These are phyloP conservation scores for Pythium chondricola DNA, from an alignment of 352 stramenopile genomes.

Conservation along the genomic window DNA sequence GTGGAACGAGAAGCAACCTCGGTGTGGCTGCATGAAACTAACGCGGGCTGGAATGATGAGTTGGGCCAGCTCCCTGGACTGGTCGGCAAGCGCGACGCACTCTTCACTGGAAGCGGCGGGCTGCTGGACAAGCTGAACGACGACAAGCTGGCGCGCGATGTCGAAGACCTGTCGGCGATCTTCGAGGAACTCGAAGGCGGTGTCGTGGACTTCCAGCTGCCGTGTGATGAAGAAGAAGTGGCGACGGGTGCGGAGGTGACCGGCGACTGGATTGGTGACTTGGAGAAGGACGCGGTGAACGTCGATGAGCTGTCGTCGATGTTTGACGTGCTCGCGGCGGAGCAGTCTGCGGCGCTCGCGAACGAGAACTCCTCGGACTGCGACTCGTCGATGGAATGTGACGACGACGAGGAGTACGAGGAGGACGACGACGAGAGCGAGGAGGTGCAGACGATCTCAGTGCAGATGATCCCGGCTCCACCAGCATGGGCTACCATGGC, in stretches of 20 bases:
- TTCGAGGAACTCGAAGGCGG: conserved; percentile 62
- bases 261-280: conserved; percentile 50
- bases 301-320: conserved; percentile 64
- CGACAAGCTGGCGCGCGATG: conserved; percentile 63
- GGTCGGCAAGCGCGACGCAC: conserved; percentile 14
- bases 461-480: conserved; percentile 42
- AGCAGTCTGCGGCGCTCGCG: conserved; percentile 27
- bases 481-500: conserved; percentile 46
- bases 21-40: conserved; percentile 47
- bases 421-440: conserved; percentile 40
- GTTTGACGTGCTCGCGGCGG: conserved; percentile 53
- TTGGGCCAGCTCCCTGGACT: conserved; percentile 25
- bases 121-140: conserved; percentile 67
- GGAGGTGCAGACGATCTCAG: conserved; percentile 16
- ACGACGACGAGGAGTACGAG: conserved; percentile 24
- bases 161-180: conserved; percentile 69
- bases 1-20: conserved; percentile 39
- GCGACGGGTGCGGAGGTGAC: conserved; percentile 22
- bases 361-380: conserved; percentile 6
- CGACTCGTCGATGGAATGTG: conserved; percentile 17
- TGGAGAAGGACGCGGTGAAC: conserved; percentile 65
- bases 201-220: conserved; percentile 46
- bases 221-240: conserved; percentile 44
- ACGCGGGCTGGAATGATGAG: conserved; percentile 45
- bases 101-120: conserved; percentile 14